Percentiles rank a stretch among this genome's conserved stretches.
phyloP scores from a whole-genome alignment of 164 flowering plant species.

The Magnolia officinalis region DNA sequence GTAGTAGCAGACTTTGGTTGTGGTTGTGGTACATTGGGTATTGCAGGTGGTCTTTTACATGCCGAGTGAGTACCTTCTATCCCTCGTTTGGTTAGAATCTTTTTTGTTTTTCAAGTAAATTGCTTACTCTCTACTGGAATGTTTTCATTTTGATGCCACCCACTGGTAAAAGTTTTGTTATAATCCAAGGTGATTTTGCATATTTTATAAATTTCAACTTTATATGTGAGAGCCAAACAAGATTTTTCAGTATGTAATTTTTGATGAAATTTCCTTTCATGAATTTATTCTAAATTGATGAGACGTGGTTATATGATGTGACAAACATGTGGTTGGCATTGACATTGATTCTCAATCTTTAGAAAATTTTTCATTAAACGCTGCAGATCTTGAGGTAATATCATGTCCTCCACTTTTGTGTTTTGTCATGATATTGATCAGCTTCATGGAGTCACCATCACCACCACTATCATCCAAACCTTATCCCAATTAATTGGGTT shows the following conservation, averaged over 20 bases:
- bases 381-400: constrained; percentile 83
- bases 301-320: background rate
- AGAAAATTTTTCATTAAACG: constrained; percentile 67
- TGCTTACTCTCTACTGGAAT: background rate
- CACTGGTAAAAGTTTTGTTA: background rate
- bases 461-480: too few species aligned
- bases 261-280: background rate
- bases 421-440: background rate
- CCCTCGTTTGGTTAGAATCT: background rate
- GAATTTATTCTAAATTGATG: background rate
- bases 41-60: constrained; percentile 81
- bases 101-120: background rate
- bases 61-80: constrained; percentile 60
- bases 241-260: background rate
- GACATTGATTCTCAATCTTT: constrained; percentile 80
- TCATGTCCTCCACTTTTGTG: background rate
- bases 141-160: background rate
- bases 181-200: background rate
- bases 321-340: constrained; percentile 75
- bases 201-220: background rate
- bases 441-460: too few species aligned
- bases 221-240: background rate
- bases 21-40: constrained; percentile 92
- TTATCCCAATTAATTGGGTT: too few species aligned
- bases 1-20: constrained; percentile 97